Conservation (phyloP, 2,329 filamentous ascomycete genomes). For the Ophiosphaerella korrae region DNA sequence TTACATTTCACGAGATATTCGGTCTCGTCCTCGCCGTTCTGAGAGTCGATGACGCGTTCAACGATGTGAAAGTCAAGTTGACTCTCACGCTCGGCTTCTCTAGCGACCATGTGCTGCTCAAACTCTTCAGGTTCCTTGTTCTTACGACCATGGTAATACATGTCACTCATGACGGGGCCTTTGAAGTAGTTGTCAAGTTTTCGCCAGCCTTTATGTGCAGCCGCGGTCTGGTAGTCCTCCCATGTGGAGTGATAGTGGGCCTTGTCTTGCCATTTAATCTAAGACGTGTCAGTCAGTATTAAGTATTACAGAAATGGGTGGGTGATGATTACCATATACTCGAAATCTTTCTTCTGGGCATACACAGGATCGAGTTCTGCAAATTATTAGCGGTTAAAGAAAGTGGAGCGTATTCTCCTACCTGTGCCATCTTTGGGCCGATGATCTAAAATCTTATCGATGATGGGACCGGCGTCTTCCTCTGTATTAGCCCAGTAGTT, state of each 20-base stretch:
- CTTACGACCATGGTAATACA: constrained; percentile 62
- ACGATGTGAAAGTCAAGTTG: constrained; percentile 89
- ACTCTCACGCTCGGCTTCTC: constrained; percentile 86
- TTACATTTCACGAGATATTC: constrained; percentile 94
- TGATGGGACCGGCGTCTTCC: constrained; percentile 80
- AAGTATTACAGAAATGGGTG: constrained; percentile 20
- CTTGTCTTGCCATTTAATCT: constrained; percentile 96
- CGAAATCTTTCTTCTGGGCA: constrained; percentile 73
- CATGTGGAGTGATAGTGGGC: constrained; percentile 96
- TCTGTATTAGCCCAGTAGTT: constrained; percentile 72
- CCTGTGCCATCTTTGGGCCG: constrained; percentile 69
- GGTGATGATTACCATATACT: constrained; percentile 64
- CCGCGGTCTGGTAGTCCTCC: constrained; percentile 78
- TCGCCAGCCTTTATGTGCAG: constrained; percentile 79
- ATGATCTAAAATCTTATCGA: constrained; percentile 91
- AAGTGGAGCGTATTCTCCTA: constrained; percentile 22
- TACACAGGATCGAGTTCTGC: constrained; percentile 42
- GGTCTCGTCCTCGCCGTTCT: constrained; percentile 75
- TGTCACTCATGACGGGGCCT: constrained; percentile 79
- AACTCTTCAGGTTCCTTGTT: constrained; percentile 79
- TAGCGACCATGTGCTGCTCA: constrained; percentile 93
- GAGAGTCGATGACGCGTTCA: constrained; percentile 86
- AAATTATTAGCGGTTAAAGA: constrained; percentile 20
- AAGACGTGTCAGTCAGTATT: constrained; percentile 33
- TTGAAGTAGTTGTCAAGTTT: constrained; percentile 95